Conservation (phyloP, 441 rosid genomes). For the Adansonia grandidieri region DNA sequence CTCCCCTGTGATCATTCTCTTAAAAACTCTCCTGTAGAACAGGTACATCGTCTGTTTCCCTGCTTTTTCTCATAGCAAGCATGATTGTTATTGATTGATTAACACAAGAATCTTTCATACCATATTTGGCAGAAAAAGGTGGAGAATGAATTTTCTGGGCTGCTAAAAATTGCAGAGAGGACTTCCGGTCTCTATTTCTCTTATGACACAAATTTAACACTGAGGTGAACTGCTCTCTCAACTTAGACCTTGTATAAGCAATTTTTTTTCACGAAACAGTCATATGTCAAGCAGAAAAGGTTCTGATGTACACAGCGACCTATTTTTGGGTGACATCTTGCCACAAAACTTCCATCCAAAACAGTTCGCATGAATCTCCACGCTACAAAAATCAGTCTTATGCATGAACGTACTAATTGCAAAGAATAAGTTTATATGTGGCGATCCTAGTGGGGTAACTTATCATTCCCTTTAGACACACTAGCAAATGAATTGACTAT, state of each 20-base stretch:
- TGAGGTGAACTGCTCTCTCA: conserved; percentile 56
- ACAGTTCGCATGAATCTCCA: background rate
- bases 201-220: conserved; percentile 85
- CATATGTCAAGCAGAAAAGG: background rate
- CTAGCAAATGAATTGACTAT: background rate
- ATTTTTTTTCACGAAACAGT: background rate
- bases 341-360: background rate
- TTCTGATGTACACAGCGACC: background rate
- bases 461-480: background rate
- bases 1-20: conserved; percentile 40
- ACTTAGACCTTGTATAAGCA: background rate
- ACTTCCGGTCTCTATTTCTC: conserved; percentile 80
- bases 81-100: background rate
- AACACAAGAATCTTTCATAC: conserved; percentile 4
- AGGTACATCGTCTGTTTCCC: conserved; percentile 14
- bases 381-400: background rate
- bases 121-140: conserved; percentile 51
- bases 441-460: background rate
- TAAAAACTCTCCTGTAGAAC: conserved; percentile 26
- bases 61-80: background rate
- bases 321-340: background rate
- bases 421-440: background rate
- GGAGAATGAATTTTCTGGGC: conserved; percentile 60
- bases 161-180: conserved; percentile 49
- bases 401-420: background rate